Evolutionary conservation across 2,329 filamentous ascomycete species (phyloP), one percentile per base, ranked within the genome.

Genomic region (Clonostachys chloroleuca): DNA sequence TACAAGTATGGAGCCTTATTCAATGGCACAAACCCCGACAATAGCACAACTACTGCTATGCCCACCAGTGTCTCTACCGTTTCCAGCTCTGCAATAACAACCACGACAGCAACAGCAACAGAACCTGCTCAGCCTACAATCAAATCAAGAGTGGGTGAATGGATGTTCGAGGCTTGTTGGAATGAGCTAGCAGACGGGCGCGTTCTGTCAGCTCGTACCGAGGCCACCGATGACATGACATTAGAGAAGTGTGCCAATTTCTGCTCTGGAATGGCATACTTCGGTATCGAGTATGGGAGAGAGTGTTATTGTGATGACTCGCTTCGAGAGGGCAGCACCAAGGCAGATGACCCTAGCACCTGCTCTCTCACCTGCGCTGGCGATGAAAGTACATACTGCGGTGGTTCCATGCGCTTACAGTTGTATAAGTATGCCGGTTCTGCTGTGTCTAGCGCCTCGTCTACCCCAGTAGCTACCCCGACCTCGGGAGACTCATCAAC

Each of bases 261-360:
- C 45, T 69, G 66, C 14, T 48, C 54, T 2, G 56, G 54, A 3
- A 61, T 50, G 16, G 53, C 46, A 0, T 68, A 61, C 47, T 68
- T 68, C 44, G 65, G 64, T 1, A 47, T 54, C 5, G 63, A 66
- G 33, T 69, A 70, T 34, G 67, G 62, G 3, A 47, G 66, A 1
- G 66, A 71, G 46, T 71, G 68, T 45, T 71, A 62, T 43, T 71
- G 68, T 33, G 68, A 67, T 1, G 59, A 68, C 17, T 49, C 42
- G 2, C 49, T 69, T 4, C 59, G 58, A 4, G 47, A 51, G 0
- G 62, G 59, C 6, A 60, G 59, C 17, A 49, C 53, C 16, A 52
- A 57, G 33, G 63, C 63, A 1, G 43, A 47, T 7, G 59, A 62
- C 24, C 59, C 67, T 14, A 52, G 51, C 1, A 64, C 67, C 14